Conservation (phyloP, 192 early-diverging fungal genomes). For the Coemansia pectinata region DNA sequence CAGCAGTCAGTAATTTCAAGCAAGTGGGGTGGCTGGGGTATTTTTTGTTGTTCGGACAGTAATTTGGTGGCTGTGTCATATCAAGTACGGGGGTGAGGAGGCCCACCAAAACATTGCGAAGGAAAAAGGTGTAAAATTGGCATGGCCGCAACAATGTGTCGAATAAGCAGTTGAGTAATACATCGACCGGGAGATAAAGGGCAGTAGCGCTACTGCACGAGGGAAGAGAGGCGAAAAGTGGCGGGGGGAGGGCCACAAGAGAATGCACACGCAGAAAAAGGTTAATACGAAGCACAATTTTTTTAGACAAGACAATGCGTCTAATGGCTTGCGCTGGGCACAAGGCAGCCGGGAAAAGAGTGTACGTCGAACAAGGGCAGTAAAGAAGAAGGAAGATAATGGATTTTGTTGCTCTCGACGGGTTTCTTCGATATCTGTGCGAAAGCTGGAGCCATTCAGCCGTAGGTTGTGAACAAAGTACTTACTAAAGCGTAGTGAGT, state of each 20-base stretch:
- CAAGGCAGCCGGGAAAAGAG: constrained; percentile 4
- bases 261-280: constrained; percentile 9
- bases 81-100: neutral
- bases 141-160: constrained; percentile 1
- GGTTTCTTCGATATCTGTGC: neutral
- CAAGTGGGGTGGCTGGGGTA: constrained; percentile 1
- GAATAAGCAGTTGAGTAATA: constrained; percentile 12
- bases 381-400: neutral
- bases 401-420: neutral
- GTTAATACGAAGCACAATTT: neutral
- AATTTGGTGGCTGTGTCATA: constrained; percentile 3
- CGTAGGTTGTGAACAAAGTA: neutral
- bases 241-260: neutral
- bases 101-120: neutral
- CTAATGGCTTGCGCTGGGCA: neutral
- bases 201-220: constrained; percentile 6
- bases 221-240: constrained; percentile 3
- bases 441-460: neutral
- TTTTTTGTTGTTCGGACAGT: neutral
- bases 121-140: neutral
- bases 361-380: constrained; percentile 3
- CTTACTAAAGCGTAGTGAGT: constrained; percentile 50
- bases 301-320: constrained; percentile 2
- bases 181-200: neutral
- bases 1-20: neutral